Evolutionary conservation across 805 yeast species (phyloP).

Genomic region (Hermanozyma aechmeae): DNA sequence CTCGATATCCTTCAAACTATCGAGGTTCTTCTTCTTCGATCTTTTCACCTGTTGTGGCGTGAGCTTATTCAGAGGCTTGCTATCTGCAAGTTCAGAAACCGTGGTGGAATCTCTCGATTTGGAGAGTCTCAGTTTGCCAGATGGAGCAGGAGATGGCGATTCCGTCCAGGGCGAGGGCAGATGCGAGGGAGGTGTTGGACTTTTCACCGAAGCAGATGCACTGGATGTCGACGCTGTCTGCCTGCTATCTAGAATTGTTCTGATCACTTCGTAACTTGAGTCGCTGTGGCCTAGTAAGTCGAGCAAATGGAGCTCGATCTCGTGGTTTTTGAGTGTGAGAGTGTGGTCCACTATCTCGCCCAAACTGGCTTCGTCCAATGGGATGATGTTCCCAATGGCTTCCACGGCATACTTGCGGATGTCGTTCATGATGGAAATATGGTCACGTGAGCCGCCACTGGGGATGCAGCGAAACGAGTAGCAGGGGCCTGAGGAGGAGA

Average conservation of each 20-base stretch:
- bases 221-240: conserved; percentile 1
- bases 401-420: conserved; percentile 17
- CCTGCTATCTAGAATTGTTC: conserved; percentile 1
- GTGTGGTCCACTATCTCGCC: conserved; percentile 49
- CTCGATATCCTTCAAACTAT: conserved; percentile 54
- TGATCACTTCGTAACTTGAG: conserved; percentile 38
- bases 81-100: conserved; percentile 39
- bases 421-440: no score
- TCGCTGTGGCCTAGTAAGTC: conserved; percentile 52
- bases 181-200: no score
- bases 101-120: conserved; percentile 19
- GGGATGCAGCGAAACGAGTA: no score
- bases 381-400: conserved; percentile 33
- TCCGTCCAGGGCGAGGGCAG: no score
- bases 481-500: no score
- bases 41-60: conserved; percentile 18
- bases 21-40: conserved; percentile 38
- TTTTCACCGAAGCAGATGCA: no score
- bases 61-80: conserved; percentile 21
- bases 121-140: conserved; percentile 1
- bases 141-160: background rate
- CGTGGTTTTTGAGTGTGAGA: conserved; percentile 35
- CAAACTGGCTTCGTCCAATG: conserved; percentile 50
- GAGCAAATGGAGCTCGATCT: conserved; percentile 42
- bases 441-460: no score